These are phyloP conservation scores for Cercospora sp. DNA, from an alignment of 2,329 filamentous ascomycete genomes.

Conservation along the genomic window DNA sequence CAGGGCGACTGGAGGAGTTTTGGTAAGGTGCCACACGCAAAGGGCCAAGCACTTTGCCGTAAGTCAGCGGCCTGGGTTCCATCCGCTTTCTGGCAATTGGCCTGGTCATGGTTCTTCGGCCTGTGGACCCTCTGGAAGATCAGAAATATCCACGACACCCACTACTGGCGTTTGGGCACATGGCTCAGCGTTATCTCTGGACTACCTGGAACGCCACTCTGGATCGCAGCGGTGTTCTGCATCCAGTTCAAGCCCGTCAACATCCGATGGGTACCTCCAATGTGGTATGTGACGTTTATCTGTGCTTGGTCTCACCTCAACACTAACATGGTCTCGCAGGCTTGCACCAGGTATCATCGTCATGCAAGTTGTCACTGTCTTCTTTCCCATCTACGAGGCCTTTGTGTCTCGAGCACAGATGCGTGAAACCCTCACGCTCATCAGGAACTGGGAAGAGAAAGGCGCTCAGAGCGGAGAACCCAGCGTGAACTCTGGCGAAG, in stretches of 20 bases:
- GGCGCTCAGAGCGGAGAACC: constrained; percentile 9
- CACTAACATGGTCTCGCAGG: constrained; percentile 30
- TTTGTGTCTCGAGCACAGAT: constrained; percentile 40
- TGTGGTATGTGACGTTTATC: constrained; percentile 46
- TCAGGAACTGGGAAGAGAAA: constrained; percentile 23
- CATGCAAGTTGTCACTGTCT: constrained; percentile 64
- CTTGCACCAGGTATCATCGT: constrained; percentile 61
- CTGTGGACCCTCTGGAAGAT: constrained; percentile 63
- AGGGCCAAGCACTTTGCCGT: constrained; percentile 30
- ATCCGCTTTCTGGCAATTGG: constrained; percentile 63
- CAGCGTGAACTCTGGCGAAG: constrained; percentile 16
- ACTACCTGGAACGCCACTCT: constrained; percentile 66
- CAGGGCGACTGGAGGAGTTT: constrained; percentile 32
- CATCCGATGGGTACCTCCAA: constrained; percentile 58
- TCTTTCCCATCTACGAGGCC: constrained; percentile 63
- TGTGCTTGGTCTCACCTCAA: background rate
- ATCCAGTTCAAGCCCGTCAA: constrained; percentile 52
- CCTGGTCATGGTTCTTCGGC: constrained; percentile 64
- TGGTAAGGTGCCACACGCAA: constrained; percentile 26
- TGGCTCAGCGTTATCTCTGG: constrained; percentile 52
- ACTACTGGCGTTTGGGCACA: constrained; percentile 66
- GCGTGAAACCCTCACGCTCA: constrained; percentile 40
- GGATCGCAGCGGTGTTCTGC: constrained; percentile 59
- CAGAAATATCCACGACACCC: constrained; percentile 62
- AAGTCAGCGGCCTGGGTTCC: constrained; percentile 61